A percentile compares a stretch with the other conserved stretches of the same genome.
Evolutionary conservation across 129 eudicot species (phyloP).

Genomic region (Lonicera japonica): DNA sequence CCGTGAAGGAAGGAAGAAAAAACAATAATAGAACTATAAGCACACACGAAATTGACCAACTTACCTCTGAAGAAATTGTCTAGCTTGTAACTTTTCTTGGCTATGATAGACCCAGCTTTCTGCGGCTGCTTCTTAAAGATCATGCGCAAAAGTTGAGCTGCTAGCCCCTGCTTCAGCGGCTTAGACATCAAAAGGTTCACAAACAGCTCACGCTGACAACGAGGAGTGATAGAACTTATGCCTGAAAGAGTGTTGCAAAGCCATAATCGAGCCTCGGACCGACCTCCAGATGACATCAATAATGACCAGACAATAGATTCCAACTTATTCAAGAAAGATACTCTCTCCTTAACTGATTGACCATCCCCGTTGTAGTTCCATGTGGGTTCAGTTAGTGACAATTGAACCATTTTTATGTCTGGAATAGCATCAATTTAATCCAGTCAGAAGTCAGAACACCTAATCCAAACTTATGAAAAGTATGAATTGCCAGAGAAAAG

Average conservation of each 20-base stretch:
- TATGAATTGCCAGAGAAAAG: neutral
- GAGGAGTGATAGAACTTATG: constrained; percentile 40
- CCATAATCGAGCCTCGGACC: constrained; percentile 95
- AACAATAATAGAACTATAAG: too few species aligned
- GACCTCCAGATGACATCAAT: constrained; percentile 53
- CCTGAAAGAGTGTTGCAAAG: constrained; percentile 69
- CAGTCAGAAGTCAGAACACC: neutral
- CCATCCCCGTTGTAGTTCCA: constrained; percentile 33
- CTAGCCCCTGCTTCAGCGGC: constrained; percentile 46
- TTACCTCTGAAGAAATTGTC: constrained; percentile 76
- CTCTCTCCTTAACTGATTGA: constrained; percentile 28
- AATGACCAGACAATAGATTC: constrained; percentile 46
- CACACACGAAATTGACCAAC: constrained; percentile 3
- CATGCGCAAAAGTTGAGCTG: constrained; percentile 66
- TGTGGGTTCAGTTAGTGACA: constrained; percentile 60
- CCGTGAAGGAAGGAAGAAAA: too few species aligned
- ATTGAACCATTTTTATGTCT: constrained; percentile 39
- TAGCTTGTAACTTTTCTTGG: constrained; percentile 54
- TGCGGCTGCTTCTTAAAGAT: constrained; percentile 64
- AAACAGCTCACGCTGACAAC: constrained; percentile 49
- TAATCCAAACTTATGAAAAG: neutral
- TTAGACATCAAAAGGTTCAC: constrained; percentile 53
- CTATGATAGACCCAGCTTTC: constrained; percentile 57
- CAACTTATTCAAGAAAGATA: constrained; percentile 49
- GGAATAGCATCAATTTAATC: neutral